These are phyloP conservation scores for Aurantiochytrium sp. DNA, from an alignment of 108 stramenopile genomes.

Conservation along the genomic window DNA sequence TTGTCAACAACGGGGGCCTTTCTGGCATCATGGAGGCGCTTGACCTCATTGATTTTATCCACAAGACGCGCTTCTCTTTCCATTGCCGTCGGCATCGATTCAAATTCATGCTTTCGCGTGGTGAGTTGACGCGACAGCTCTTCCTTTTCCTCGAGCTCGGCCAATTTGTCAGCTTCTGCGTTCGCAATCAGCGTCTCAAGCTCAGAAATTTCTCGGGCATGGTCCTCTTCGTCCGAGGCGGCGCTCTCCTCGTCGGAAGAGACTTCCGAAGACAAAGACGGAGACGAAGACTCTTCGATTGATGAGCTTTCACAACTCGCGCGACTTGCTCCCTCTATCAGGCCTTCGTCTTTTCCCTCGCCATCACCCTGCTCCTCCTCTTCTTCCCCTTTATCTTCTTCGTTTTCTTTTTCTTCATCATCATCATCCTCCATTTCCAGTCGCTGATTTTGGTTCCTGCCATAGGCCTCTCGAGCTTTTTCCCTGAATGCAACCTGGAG, in stretches of 20 bases:
- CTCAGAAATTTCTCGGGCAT: neutral
- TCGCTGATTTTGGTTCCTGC: no score
- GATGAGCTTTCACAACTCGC: no score
- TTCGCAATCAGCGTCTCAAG: neutral
- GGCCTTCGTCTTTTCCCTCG: no score
- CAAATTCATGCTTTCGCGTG: neutral
- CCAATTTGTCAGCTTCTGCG: neutral
- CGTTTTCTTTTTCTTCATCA: no score
- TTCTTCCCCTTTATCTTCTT: no score
- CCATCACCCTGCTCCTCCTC: no score
- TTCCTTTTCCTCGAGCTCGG: neutral
- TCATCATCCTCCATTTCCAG: no score
- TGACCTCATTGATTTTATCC: neutral
- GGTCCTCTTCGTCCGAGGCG: neutral
- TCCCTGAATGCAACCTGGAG: neutral
- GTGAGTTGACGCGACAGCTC: neutral
- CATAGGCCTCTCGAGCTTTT: no score
- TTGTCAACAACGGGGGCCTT: neutral
- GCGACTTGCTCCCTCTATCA: no score
- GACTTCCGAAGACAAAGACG: neutral
- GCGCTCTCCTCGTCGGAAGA: neutral
- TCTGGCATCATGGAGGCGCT: neutral
- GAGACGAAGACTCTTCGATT: no score
- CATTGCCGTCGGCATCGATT: neutral
- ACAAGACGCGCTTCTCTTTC: neutral